Conservation (phyloP, 2,329 filamentous ascomycete genomes). For the Colletotrichum navitas region DNA sequence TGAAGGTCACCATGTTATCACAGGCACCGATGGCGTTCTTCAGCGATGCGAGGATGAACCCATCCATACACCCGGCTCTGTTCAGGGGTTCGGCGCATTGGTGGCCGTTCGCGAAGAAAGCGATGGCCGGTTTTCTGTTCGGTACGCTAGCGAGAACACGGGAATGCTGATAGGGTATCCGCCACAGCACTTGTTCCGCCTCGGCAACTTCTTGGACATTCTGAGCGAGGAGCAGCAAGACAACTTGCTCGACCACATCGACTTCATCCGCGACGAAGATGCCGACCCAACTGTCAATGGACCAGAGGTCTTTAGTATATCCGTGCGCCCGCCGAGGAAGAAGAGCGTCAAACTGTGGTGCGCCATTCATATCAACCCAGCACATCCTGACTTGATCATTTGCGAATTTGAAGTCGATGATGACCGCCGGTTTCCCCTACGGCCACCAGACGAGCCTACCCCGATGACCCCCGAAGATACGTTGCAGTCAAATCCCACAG, state of each 20-base stretch:
- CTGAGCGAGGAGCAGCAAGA: slow-evolving; percentile 86
- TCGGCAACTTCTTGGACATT: slow-evolving; percentile 85
- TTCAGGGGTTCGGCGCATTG: slow-evolving; percentile 84
- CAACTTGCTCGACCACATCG: slow-evolving; percentile 85
- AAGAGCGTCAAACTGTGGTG: slow-evolving; percentile 83
- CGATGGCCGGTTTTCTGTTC: slow-evolving; percentile 76
- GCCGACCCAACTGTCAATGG: slow-evolving; percentile 81
- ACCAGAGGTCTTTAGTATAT: slow-evolving; percentile 87
- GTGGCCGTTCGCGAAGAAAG: slow-evolving; percentile 79
- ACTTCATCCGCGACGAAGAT: slow-evolving; percentile 88
- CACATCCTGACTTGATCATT: slow-evolving; percentile 78
- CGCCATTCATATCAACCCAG: slow-evolving; percentile 81
- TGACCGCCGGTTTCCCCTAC: slow-evolving; percentile 75
- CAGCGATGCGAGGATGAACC: slow-evolving; percentile 92
- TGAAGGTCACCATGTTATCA: slow-evolving; percentile 85
- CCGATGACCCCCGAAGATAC: slow-evolving; percentile 80
- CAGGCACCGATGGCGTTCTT: slow-evolving; percentile 78
- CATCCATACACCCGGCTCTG: slow-evolving; percentile 86
- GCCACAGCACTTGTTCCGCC: slow-evolving; percentile 79
- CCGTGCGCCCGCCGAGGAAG: slow-evolving; percentile 71
- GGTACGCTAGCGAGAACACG: slow-evolving; percentile 86
- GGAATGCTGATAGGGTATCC: slow-evolving; percentile 80
- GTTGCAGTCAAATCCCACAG: slow-evolving; percentile 76
- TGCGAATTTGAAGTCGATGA: slow-evolving; percentile 93
- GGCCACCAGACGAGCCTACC: slow-evolving; percentile 69